These are phyloP conservation scores for Mucuna pruriens DNA, from an alignment of 306 rosid species.

Conservation along the genomic window DNA sequence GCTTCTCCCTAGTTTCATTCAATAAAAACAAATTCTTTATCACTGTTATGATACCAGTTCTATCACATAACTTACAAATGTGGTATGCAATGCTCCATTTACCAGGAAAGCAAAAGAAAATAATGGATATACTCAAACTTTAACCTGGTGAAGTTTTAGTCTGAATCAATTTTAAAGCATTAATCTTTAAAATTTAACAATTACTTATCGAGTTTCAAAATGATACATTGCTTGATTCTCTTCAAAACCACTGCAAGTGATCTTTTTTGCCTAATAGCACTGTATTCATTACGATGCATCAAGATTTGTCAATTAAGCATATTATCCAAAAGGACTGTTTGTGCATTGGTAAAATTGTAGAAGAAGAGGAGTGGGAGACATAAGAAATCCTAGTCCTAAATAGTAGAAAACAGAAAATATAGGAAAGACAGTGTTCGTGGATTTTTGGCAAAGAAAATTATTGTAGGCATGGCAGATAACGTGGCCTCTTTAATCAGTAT, in stretches of 20 bases:
- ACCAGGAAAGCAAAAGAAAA: slow-evolving; percentile 7
- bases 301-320: neutral
- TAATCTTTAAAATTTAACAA: neutral
- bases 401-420: neutral
- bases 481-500: neutral
- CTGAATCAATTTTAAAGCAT: neutral
- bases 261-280: neutral
- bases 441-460: neutral
- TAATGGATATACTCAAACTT: slow-evolving; percentile 5
- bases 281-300: neutral
- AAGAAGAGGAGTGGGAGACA: neutral
- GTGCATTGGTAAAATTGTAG: neutral
- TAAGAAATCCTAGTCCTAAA: neutral
- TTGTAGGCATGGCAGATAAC: neutral
- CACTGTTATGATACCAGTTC: too few relatives aligned
- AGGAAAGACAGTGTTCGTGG: neutral
- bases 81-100: neutral
- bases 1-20: too few relatives aligned
- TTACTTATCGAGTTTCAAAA: slow-evolving; percentile 8
- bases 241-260: slow-evolving; percentile 3
- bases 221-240: neutral
- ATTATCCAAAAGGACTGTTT: slow-evolving; percentile 6
- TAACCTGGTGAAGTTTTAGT: neutral
- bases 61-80: too few relatives aligned
- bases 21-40: too few relatives aligned